Evolutionary conservation across 2,329 filamentous ascomycete species (phyloP).

Genomic region (Orbilia ellipsospora): DNA sequence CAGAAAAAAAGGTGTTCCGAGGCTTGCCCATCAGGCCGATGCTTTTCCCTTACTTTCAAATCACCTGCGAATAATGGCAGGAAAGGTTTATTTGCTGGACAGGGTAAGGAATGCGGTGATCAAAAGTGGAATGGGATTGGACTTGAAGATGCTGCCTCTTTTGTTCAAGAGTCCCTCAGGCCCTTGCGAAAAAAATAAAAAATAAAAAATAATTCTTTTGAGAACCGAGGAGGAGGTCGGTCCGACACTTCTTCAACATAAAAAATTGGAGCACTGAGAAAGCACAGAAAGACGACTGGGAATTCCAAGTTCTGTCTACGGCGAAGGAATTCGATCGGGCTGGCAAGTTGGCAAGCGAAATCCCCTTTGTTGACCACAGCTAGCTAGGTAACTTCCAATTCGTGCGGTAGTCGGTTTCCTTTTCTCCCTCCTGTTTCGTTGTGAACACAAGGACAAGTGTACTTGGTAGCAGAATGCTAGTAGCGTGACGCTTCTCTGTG

Average conservation of each 20-base stretch:
- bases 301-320: constrained; percentile 16
- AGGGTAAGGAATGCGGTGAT: constrained; percentile 54
- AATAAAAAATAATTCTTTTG: no score
- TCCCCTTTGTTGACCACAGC: constrained; percentile 33
- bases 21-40: constrained; percentile 8
- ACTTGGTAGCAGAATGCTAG: constrained; percentile 37
- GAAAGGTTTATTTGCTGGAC: constrained; percentile 46
- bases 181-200: constrained; percentile 33
- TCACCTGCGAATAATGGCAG: constrained; percentile 46
- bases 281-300: no score
- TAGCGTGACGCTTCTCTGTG: constrained; percentile 32
- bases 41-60: constrained; percentile 48
- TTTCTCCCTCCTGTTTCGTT: constrained; percentile 54
- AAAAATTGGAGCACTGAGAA: no score
- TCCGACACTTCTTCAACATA: no score
- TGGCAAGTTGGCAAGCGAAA: constrained; percentile 16
- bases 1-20: neutral
- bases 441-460: constrained; percentile 50
- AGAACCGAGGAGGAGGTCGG: no score
- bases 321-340: constrained; percentile 21
- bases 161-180: constrained; percentile 48
- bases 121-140: constrained; percentile 46
- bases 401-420: constrained; percentile 43
- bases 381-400: constrained; percentile 46
- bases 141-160: constrained; percentile 52